Evolutionary conservation across 2,329 filamentous ascomycete species (phyloP).

Genomic region (Hyphodiscus sp.): DNA sequence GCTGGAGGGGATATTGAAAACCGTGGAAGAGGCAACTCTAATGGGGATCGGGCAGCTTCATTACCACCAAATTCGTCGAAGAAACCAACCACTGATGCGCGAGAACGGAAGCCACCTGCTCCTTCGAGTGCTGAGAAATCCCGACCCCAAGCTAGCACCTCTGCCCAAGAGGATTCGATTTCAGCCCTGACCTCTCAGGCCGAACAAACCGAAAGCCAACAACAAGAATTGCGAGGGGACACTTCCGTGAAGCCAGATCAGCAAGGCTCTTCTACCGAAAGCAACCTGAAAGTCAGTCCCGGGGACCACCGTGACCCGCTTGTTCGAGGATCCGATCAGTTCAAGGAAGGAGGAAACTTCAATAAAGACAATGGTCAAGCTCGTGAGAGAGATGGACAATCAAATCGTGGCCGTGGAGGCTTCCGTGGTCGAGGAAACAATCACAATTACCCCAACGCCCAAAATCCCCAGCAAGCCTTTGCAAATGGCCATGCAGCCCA

Average conservation of each 20-base stretch:
- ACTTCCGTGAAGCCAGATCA: constrained; percentile 16
- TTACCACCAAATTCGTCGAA: constrained; percentile 26
- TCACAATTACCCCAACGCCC: constrained; percentile 28
- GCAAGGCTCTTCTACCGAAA: constrained; percentile 19
- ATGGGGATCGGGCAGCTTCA: constrained; percentile 21
- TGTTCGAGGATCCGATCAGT: constrained; percentile 23
- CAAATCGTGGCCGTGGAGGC: constrained; percentile 38
- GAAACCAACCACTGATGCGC: constrained; percentile 18
- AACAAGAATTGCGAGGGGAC: constrained; percentile 13
- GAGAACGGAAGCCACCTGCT: constrained; percentile 22
- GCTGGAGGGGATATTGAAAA: constrained; percentile 17
- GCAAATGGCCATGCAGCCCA: constrained; percentile 33
- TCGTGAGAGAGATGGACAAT: constrained; percentile 33
- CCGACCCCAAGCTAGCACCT: constrained; percentile 7
- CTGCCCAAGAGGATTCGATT: constrained; percentile 19
- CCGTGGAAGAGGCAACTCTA: constrained; percentile 14
- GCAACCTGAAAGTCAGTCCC: constrained; percentile 17
- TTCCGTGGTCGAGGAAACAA: constrained; percentile 38
- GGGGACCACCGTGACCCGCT: constrained; percentile 26
- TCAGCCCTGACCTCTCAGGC: constrained; percentile 24
- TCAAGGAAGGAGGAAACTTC: constrained; percentile 22
- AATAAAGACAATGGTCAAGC: constrained; percentile 22
- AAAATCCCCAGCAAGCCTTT: constrained; percentile 31
- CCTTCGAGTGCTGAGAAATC: constrained; percentile 21
- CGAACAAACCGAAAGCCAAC: constrained; percentile 21